Conservation (phyloP, 2,329 filamentous ascomycete species). For the Talaromyces amestolkiae region DNA sequence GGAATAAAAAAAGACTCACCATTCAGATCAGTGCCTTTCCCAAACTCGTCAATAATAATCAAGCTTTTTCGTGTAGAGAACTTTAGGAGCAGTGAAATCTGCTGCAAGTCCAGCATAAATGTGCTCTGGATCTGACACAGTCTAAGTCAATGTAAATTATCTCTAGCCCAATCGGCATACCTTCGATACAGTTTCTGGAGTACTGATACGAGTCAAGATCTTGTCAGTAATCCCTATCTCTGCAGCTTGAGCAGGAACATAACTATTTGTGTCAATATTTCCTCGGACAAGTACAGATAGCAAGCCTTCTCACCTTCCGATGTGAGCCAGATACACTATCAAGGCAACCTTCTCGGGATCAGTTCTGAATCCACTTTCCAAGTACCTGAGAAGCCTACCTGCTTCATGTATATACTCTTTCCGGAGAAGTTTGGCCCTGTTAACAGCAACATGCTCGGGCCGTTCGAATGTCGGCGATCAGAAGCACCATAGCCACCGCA, state of each 20-base stretch:
- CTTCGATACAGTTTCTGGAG: slow-evolving; percentile 65
- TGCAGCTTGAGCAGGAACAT: slow-evolving; percentile 76
- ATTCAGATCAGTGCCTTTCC: slow-evolving; percentile 64
- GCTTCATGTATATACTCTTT: slow-evolving; percentile 94
- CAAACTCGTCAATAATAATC: slow-evolving; percentile 90
- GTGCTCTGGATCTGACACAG: slow-evolving; percentile 56
- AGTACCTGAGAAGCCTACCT: slow-evolving; percentile 42
- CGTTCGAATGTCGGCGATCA: slow-evolving; percentile 19
- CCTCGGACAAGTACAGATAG: not conserved
- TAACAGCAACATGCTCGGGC: slow-evolving; percentile 70
- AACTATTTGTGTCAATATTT: slow-evolving; percentile 52
- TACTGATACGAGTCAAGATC: slow-evolving; percentile 81
- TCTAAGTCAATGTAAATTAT: not conserved
- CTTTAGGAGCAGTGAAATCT: slow-evolving; percentile 73
- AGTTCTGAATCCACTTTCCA: not conserved
- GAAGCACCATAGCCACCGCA: slow-evolving; percentile 57
- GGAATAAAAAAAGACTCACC: slow-evolving; percentile 31
- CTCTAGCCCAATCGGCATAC: slow-evolving; percentile 25
- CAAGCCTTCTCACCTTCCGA: slow-evolving; percentile 56
- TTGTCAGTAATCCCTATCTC: slow-evolving; percentile 86
- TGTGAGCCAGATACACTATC: slow-evolving; percentile 87
- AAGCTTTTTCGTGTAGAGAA: slow-evolving; percentile 74
- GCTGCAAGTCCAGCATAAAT: slow-evolving; percentile 81
- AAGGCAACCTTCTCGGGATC: slow-evolving; percentile 59
- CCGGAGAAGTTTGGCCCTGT: slow-evolving; percentile 96